These are phyloP conservation scores for Entomortierella parvispora DNA, from an alignment of 192 early-diverging fungal species.

Conservation along the genomic window DNA sequence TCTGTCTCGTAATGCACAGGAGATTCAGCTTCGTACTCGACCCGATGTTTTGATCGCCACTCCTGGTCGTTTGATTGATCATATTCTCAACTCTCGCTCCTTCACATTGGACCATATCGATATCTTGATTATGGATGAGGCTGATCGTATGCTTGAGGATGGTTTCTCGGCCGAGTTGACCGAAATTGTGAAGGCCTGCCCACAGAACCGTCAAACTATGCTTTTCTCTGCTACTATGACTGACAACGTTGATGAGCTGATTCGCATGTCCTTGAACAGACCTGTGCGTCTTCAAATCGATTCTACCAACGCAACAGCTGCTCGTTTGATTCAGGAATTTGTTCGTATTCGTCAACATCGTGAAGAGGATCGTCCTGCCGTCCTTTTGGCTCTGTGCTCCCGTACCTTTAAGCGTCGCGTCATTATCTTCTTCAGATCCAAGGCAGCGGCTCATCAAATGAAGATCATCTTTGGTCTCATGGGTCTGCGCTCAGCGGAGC, in stretches of 20 bases:
- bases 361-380: constrained; percentile 87
- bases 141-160: constrained; percentile 98
- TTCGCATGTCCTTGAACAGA: constrained; percentile 89
- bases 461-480: constrained; percentile 94
- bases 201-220: constrained; percentile 94
- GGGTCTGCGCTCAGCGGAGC: constrained; percentile 87
- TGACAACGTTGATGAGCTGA: constrained; percentile 95
- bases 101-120: constrained; percentile 91
- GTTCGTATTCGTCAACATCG: constrained; percentile 88
- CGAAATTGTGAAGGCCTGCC: constrained; percentile 92
- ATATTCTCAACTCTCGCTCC: constrained; percentile 90
- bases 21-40: constrained; percentile 82
- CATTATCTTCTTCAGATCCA: constrained; percentile 95
- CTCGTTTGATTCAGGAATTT: constrained; percentile 92
- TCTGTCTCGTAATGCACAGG: constrained; percentile 86
- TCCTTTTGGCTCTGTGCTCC: constrained; percentile 86
- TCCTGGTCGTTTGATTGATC: constrained; percentile 98
- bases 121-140: constrained; percentile 99
- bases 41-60: constrained; percentile 98
- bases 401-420: constrained; percentile 80
- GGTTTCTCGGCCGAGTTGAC: constrained; percentile 96
- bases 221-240: constrained; percentile 99
- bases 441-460: constrained; percentile 98
- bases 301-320: constrained; percentile 77
- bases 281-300: constrained; percentile 95